These are phyloP conservation scores for Trypanosoma rangeli DNA, from an alignment of 208 protist species.

Conservation along the genomic window DNA sequence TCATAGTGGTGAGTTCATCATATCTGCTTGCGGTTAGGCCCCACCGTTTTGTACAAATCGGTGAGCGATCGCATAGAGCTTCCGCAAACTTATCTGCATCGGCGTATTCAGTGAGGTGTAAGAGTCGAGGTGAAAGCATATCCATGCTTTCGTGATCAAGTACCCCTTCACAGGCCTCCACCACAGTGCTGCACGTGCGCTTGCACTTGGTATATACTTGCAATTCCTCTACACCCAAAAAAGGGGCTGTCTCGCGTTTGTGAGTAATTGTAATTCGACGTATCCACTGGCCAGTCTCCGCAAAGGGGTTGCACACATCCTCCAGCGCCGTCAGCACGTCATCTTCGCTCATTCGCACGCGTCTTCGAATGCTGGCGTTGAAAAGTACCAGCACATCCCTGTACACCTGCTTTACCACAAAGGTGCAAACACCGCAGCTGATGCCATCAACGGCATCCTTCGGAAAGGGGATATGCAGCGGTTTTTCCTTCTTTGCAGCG, in stretches of 20 bases:
- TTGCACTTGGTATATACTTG: constrained; percentile 56
- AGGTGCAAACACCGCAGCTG: constrained; percentile 58
- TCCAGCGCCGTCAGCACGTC: constrained; percentile 64
- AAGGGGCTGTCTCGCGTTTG: background rate
- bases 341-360: constrained; percentile 63
- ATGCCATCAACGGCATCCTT: constrained; percentile 47
- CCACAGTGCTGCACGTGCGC: constrained; percentile 60
- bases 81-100: constrained; percentile 19
- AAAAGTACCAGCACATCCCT: constrained; percentile 32
- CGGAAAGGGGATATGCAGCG: constrained; percentile 44
- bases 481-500: constrained; percentile 48
- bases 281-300: constrained; percentile 70
- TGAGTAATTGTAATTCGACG: constrained; percentile 23
- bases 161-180: constrained; percentile 49
- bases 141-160: constrained; percentile 43
- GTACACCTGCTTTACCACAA: constrained; percentile 44
- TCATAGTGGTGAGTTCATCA: constrained; percentile 10
- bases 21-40: constrained; percentile 10
- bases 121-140: constrained; percentile 12
- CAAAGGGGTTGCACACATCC: constrained; percentile 68
- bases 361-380: constrained; percentile 19
- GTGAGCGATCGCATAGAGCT: constrained; percentile 7
- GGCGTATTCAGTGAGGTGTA: constrained; percentile 4
- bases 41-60: constrained; percentile 16
- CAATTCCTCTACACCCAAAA: constrained; percentile 18